These are phyloP conservation scores for Crotalaria pallida DNA, from an alignment of 306 rosid genomes.

Conservation along the genomic window DNA sequence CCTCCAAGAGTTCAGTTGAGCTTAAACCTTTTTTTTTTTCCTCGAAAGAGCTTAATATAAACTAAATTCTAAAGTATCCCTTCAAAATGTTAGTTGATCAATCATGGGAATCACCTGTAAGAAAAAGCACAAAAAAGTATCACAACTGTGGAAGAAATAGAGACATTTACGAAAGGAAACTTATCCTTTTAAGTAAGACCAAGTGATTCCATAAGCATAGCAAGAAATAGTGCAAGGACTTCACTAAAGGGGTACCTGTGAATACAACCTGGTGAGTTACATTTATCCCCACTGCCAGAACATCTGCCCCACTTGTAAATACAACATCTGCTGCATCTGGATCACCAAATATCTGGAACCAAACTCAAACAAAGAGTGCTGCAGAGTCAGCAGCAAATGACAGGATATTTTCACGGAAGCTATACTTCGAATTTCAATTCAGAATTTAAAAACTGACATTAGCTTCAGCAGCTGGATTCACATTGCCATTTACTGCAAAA, in stretches of 20 bases:
- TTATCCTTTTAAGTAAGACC: background rate
- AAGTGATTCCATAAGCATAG: background rate
- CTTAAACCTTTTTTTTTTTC: background rate
- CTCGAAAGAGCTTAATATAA: background rate
- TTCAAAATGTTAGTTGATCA: background rate
- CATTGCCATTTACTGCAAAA: conserved; percentile 89
- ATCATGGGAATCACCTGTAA: background rate
- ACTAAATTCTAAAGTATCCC: background rate
- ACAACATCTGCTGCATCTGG: conserved; percentile 96
- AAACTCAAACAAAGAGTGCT: conserved; percentile 16
- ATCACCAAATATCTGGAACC: conserved; percentile 74
- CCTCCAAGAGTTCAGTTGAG: background rate
- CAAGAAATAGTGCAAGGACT: background rate
- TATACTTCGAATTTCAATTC: background rate
- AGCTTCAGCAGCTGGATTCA: conserved; percentile 93
- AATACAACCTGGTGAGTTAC: conserved; percentile 85
- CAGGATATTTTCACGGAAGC: background rate
- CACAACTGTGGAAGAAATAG: background rate
- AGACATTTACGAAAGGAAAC: background rate
- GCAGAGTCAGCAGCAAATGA: background rate
- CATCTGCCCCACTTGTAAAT: conserved; percentile 77
- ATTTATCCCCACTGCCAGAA: conserved; percentile 78
- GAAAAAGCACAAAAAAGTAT: background rate
- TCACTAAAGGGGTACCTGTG: conserved; percentile 44
- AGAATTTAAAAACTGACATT: conserved; percentile 44